These are phyloP conservation scores for Daldinia childiae DNA, from an alignment of 495 filamentous ascomycete species.

Conservation along the genomic window DNA sequence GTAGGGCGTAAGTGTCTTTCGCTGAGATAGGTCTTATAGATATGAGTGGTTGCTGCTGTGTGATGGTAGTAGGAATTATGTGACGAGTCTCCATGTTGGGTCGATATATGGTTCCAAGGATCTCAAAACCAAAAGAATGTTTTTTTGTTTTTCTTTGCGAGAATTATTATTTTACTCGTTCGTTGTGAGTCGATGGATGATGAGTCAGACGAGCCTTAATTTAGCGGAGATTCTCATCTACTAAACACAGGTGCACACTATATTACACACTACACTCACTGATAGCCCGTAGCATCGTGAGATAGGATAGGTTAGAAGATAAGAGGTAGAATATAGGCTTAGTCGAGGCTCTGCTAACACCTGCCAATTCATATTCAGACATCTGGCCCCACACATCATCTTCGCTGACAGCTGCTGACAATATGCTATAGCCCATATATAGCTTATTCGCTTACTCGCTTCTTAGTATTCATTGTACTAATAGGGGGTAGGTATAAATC, in stretches of 20 bases:
- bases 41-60: slow-evolving; percentile 12
- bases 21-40: slow-evolving; percentile 29
- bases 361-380: slow-evolving; percentile 27
- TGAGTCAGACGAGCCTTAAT: slow-evolving; percentile 28
- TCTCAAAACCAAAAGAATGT: background rate
- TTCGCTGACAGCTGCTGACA: slow-evolving; percentile 28
- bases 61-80: slow-evolving; percentile 2
- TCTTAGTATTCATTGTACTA: background rate
- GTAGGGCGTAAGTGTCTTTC: slow-evolving; percentile 32
- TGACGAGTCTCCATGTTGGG: slow-evolving; percentile 37
- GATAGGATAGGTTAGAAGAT: background rate
- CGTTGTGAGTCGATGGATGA: slow-evolving; percentile 8
- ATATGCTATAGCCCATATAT: background rate
- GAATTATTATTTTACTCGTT: slow-evolving; percentile 2
- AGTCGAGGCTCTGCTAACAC: slow-evolving; percentile 30
- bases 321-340: slow-evolving; percentile 3
- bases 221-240: slow-evolving; percentile 19
- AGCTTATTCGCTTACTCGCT: background rate
- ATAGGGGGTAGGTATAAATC: slow-evolving; percentile 31
- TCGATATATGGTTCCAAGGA: slow-evolving; percentile 28
- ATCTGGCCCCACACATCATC: slow-evolving; percentile 31
- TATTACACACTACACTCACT: background rate
- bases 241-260: background rate
- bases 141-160: background rate
- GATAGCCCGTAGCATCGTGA: background rate